Evolutionary conservation across 345 rosid species (phyloP).

Genomic region (Pelargonium nanum): DNA sequence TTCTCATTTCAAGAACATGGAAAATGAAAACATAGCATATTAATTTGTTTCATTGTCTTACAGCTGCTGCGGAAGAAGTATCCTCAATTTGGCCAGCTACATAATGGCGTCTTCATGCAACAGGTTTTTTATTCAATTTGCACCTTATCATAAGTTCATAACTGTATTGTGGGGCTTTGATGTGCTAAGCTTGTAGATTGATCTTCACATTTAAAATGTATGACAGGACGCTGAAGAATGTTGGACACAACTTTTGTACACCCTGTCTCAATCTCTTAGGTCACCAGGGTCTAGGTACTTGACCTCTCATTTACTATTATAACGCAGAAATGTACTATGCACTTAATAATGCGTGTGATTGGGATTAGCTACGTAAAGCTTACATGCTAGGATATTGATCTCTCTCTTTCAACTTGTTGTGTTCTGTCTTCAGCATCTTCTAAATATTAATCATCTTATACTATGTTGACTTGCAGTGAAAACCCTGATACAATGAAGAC

Average conservation of each 20-base stretch:
- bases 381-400: background rate
- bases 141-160: slow-evolving; percentile 1
- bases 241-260: slow-evolving; percentile 89
- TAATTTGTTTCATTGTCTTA: slow-evolving; percentile 9
- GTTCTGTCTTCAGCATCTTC: too few species aligned
- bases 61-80: slow-evolving; percentile 83
- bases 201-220: slow-evolving; percentile 10
- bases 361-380: background rate
- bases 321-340: background rate
- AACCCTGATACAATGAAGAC: slow-evolving; percentile 57
- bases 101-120: slow-evolving; percentile 91
- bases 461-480: slow-evolving; percentile 34
- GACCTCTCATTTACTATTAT: background rate
- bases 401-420: background rate
- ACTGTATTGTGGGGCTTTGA: background rate
- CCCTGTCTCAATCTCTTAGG: slow-evolving; percentile 82
- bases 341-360: too few species aligned
- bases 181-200: slow-evolving; percentile 7
- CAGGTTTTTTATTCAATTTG: slow-evolving; percentile 38
- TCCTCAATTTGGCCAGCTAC: slow-evolving; percentile 92
- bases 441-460: background rate
- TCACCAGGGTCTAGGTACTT: slow-evolving; percentile 27
- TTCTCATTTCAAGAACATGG: slow-evolving; percentile 3
- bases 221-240: slow-evolving; percentile 97
- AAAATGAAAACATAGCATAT: background rate